Conservation (phyloP, 2,329 filamentous ascomycete genomes). For the Pseudogymnoascus sp. region DNA sequence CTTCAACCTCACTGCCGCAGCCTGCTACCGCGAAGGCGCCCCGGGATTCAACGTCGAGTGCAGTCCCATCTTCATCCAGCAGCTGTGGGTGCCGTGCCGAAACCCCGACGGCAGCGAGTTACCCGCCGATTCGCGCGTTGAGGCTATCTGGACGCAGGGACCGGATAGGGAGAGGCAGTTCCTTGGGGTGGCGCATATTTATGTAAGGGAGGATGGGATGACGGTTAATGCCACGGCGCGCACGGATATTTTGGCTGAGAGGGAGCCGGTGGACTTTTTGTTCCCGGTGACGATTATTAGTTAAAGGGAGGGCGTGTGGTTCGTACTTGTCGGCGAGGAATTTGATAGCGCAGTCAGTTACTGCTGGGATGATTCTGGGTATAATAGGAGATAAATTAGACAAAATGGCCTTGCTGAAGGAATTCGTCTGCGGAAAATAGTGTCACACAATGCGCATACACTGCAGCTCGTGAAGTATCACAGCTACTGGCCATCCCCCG, state of each 20-base stretch:
- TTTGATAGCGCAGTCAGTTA: background rate
- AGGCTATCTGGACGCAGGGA: conserved; percentile 21
- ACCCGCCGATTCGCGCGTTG: conserved; percentile 16
- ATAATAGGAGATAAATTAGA: background rate
- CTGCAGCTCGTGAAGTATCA: background rate
- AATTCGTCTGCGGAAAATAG: background rate
- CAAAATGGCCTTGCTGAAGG: background rate
- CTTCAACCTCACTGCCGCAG: conserved; percentile 22
- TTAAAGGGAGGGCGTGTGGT: background rate
- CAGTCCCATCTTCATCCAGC: conserved; percentile 23
- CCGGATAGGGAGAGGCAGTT: conserved; percentile 18
- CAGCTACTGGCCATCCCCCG: background rate
- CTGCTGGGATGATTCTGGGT: background rate
- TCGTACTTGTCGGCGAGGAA: background rate
- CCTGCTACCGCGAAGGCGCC: conserved; percentile 20
- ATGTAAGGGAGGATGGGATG: conserved; percentile 7
- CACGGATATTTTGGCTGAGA: background rate
- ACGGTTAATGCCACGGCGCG: background rate
- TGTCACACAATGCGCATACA: background rate
- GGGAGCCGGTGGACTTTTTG: background rate
- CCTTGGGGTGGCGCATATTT: conserved; percentile 23
- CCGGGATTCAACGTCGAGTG: conserved; percentile 26
- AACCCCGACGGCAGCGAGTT: conserved; percentile 13
- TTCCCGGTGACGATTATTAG: background rate
- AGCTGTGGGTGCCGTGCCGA: conserved; percentile 22